A percentile compares a stretch with the other conserved stretches of the same genome.
These are phyloP conservation scores for Boletus eberwhitei DNA, from an alignment of 768 basidiomycete species.

Conservation along the genomic window DNA sequence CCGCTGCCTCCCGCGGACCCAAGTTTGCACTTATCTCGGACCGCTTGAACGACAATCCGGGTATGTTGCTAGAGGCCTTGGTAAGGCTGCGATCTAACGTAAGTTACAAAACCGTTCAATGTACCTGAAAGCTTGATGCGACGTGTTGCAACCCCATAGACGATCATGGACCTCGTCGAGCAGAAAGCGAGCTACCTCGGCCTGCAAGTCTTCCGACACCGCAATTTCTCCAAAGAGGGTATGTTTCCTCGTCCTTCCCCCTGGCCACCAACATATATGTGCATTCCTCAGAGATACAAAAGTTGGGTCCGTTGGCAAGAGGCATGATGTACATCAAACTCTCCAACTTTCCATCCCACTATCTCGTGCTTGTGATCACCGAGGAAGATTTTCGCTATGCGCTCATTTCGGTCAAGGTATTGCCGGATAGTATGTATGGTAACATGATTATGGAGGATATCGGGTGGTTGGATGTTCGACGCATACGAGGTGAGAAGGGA, in stretches of 20 bases:
- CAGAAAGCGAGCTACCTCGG: constrained; percentile 86
- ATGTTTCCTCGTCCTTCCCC: not conserved
- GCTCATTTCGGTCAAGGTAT: constrained; percentile 62
- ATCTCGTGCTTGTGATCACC: constrained; percentile 79
- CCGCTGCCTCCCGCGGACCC: constrained; percentile 68
- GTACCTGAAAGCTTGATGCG: not conserved
- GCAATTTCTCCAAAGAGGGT: constrained; percentile 71
- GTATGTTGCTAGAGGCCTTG: constrained; percentile 53
- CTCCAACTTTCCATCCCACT: constrained; percentile 72
- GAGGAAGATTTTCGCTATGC: constrained; percentile 80
- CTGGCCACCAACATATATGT: not conserved
- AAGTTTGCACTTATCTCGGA: constrained; percentile 58
- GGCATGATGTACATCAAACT: constrained; percentile 75
- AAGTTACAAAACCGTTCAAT: constrained; percentile 23
- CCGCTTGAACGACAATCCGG: constrained; percentile 68
- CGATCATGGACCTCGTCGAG: constrained; percentile 77
- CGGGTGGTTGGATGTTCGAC: constrained; percentile 69
- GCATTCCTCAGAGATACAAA: constrained; percentile 52
- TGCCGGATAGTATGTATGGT: constrained; percentile 52
- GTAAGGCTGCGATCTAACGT: constrained; percentile 62
- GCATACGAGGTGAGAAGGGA: constrained; percentile 53
- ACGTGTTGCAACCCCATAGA: constrained; percentile 43
- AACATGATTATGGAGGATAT: constrained; percentile 74
- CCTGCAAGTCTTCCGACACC: constrained; percentile 64
- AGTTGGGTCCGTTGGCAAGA: constrained; percentile 63